A percentile compares a stretch with the other conserved stretches of the same genome.
These are phyloP conservation scores for Globisporangium sylvaticum DNA, from an alignment of 352 stramenopile genomes.

Conservation along the genomic window DNA sequence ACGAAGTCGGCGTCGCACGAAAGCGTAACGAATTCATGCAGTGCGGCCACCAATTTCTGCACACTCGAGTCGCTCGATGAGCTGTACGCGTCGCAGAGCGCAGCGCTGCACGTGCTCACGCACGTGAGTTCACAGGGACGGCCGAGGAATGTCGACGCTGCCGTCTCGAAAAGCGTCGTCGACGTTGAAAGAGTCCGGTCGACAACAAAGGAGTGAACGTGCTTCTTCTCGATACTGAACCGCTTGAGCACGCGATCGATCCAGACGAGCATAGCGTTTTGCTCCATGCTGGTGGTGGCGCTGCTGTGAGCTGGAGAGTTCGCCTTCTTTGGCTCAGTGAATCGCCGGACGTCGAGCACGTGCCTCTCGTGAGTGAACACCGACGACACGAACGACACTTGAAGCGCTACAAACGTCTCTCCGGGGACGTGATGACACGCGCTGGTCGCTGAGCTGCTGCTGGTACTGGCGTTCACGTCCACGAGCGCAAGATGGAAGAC, in stretches of 20 bases:
- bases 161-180: not conserved
- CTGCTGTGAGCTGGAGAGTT: not conserved
- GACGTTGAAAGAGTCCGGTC: constrained; percentile 1
- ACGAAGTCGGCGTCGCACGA: constrained; percentile 8
- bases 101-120: not conserved
- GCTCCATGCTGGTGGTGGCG: constrained; percentile 1
- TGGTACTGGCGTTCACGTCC: not conserved
- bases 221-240: constrained; percentile 7
- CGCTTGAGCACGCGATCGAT: not conserved
- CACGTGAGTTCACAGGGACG: constrained; percentile 2
- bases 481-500: constrained; percentile 15
- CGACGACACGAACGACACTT: constrained; percentile 13
- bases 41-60: not conserved
- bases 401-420: constrained; percentile 5
- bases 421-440: not conserved
- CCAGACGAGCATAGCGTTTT: not conserved
- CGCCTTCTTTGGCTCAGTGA: not conserved
- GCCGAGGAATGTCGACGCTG: constrained; percentile 1
- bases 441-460: not conserved
- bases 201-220: constrained; percentile 10
- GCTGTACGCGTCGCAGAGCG: not conserved
- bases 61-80: not conserved
- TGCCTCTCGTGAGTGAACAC: constrained; percentile 9
- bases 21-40: constrained; percentile 1
- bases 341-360: constrained; percentile 7